A percentile compares a stretch with the other conserved stretches of the same genome.
These are phyloP conservation scores for Chytriomyces confervae DNA, from an alignment of 192 early-diverging fungal genomes.

Conservation along the genomic window DNA sequence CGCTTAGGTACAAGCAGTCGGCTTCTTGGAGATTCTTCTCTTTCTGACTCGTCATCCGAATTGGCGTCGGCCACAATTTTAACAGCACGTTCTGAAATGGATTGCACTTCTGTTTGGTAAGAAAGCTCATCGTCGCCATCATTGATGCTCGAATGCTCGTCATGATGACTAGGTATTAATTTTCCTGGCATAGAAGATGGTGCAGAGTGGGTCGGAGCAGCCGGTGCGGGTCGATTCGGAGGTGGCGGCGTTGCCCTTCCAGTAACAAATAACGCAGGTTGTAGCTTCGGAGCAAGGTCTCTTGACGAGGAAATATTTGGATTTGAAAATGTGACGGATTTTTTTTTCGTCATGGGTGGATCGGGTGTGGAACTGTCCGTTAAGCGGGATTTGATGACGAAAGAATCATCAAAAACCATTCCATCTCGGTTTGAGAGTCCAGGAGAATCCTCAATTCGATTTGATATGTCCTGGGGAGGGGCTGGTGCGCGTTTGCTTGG, in stretches of 20 bases:
- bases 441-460: not conserved
- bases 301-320: not conserved
- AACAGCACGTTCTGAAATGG: not conserved
- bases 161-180: not conserved
- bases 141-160: not conserved
- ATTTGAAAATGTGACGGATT: constrained; percentile 17
- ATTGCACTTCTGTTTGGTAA: not conserved
- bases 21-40: too few species aligned
- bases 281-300: not conserved
- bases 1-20: too few species aligned
- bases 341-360: constrained; percentile 15
- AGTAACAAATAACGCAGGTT: not conserved
- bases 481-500: constrained; percentile 19
- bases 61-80: not conserved
- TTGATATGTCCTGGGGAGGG: not conserved
- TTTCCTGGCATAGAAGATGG: not conserved
- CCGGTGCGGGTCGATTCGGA: constrained; percentile 21
- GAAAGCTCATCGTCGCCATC: constrained; percentile 31
- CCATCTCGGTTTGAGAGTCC: not conserved
- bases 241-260: constrained; percentile 10
- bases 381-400: not conserved
- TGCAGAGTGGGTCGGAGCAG: not conserved
- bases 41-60: too few species aligned
- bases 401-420: not conserved
- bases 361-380: not conserved